Base-by-base conservation (phyloP, 2,329 filamentous ascomycete genomes). In the Alternaria metachromatica region DNA sequence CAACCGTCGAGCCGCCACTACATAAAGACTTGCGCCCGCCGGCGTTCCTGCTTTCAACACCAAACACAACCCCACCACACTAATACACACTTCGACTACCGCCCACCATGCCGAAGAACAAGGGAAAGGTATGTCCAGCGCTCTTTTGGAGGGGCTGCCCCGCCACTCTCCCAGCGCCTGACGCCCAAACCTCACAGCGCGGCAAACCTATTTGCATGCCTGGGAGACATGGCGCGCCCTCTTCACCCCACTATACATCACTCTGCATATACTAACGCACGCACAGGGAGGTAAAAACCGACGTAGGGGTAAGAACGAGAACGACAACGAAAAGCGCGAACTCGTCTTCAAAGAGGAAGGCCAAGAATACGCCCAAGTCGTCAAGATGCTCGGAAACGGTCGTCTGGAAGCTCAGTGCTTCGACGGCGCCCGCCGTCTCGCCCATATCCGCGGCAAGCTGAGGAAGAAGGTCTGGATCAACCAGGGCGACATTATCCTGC, bases 221-320 rank as follows among this genome's bases (percentile, higher is more conserved):
- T n/a, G n/a, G n/a, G n/a, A n/a, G n/a, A n/a, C n/a, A n/a, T n/a
- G n/a, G n/a, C n/a, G n/a, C n/a, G n/a, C n/a, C n/a, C n/a, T n/a
- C n/a, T n/a, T n/a, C n/a, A n/a, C n/a, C n/a, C n/a, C n/a, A n/a
- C n/a, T n/a, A n/a, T n/a, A n/a, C n/a, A n/a, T n/a, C n/a, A n/a
- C n/a, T n/a, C n/a, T n/a, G n/a, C n/a, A n/a, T n/a, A n/a, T n/a
- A n/a, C n/a, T n/a, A n/a, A n/a, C n/a, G n/a, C n/a, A n/a, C n/a
- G n/a, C n/a, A n/a, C n/a, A 96, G 93, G 95, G 95, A 83, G 95
- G 95, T 86, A 98, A 98, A 89, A 98, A 98, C 86, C 88, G 95
- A 84, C 92, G 95, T 89, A 90, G 96, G 86, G 95, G 95, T 85
- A 98, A 97, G 91, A 97, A 97, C 88, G 93, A 97, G 86, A 80